A percentile compares a stretch with the other conserved stretches of the same genome.
Evolutionary conservation across 352 stramenopile species (phyloP).

Genomic region (Pythium utonaiense): DNA sequence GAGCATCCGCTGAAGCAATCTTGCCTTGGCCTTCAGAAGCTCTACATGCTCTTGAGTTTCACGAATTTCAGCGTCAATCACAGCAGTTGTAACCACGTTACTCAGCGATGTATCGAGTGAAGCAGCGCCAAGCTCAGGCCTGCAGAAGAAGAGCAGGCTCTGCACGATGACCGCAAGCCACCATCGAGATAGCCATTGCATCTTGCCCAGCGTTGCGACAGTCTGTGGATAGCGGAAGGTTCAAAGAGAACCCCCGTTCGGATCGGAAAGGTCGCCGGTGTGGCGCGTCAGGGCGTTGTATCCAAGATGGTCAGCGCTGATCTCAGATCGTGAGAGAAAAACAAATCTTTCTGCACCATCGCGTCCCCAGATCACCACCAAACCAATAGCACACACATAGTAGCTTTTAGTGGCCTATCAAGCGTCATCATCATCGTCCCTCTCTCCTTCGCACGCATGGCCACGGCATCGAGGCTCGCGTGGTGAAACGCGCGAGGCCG

Average conservation of each 20-base stretch:
- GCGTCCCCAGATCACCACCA: no score
- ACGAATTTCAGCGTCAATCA: constrained; percentile 19
- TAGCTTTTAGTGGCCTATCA: no score
- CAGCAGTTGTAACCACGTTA: neutral
- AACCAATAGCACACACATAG: no score
- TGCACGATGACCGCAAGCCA: neutral
- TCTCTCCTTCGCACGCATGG: neutral
- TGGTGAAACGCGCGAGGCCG: constrained; percentile 6
- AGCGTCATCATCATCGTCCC: neutral
- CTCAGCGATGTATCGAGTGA: neutral
- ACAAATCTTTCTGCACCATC: no score
- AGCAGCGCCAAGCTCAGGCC: neutral
- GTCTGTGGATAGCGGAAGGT: no score
- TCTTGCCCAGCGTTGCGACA: neutral
- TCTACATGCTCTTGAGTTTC: constrained; percentile 7
- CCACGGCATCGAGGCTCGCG: neutral
- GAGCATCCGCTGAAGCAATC: constrained; percentile 7
- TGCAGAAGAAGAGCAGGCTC: neutral
- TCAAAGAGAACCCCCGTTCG: no score
- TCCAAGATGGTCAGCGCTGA: neutral
- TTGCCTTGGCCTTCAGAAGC: constrained; percentile 5
- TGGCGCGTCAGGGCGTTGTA: neutral
- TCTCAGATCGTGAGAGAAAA: no score
- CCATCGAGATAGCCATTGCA: neutral
- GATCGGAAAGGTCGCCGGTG: neutral